phyloP scores from a whole-genome alignment of 441 rosid genomes.

The Erodium chrysanthum region DNA sequence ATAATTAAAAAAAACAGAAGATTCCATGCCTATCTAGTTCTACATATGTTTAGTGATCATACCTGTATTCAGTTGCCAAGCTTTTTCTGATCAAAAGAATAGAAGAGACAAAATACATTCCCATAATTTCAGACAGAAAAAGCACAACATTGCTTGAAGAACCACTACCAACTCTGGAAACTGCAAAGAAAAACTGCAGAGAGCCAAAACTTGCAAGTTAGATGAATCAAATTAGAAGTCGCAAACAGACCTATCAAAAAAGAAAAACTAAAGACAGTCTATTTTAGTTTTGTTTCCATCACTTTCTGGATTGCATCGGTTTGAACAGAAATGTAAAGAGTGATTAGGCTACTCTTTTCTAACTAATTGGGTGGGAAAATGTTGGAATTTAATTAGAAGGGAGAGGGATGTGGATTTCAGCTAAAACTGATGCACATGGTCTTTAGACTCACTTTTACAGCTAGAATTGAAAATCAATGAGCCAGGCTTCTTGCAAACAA shows the following conservation, averaged over 20 bases:
- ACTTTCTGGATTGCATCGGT: background rate
- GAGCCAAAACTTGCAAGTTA: slow-evolving; percentile 26
- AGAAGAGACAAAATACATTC: slow-evolving; percentile 95
- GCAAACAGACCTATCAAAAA: background rate
- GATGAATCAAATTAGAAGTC: slow-evolving; percentile 3
- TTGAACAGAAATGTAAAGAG: background rate
- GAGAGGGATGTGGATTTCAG: background rate
- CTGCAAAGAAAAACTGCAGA: slow-evolving; percentile 96
- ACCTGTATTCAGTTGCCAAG: slow-evolving; percentile 93
- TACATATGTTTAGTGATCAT: slow-evolving; percentile 1
- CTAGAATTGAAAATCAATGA: background rate
- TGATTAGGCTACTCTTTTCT: background rate
- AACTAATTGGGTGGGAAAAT: background rate
- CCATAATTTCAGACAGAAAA: slow-evolving; percentile 96
- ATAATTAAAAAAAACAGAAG: background rate
- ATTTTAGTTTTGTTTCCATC: background rate
- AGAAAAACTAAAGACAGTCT: background rate
- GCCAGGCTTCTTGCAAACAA: background rate
- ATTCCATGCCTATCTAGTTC: background rate
- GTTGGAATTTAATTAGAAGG: no score
- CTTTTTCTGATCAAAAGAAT: slow-evolving; percentile 96
- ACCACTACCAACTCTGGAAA: slow-evolving; percentile 96
- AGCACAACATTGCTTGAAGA: slow-evolving; percentile 98
- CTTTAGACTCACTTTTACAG: background rate
- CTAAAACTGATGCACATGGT: background rate